phyloP scores from a whole-genome alignment of 225 moss, liverwort and hornwort species.

The Bryum argenteum region DNA sequence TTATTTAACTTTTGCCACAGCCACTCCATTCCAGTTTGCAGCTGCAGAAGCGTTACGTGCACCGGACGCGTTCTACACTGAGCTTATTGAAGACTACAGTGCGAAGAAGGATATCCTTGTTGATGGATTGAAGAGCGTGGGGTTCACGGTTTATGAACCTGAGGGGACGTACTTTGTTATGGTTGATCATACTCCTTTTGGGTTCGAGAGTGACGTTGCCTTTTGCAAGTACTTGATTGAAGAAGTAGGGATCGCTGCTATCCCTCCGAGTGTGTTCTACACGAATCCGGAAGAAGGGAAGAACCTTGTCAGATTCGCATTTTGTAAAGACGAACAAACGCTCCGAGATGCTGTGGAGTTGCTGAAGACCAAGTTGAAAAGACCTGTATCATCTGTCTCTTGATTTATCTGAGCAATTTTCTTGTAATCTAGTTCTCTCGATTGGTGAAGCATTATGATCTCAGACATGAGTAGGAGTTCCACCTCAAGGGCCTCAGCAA shows the following conservation, averaged over 20 bases:
- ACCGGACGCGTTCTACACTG: slow-evolving; percentile 76
- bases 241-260: slow-evolving; percentile 95
- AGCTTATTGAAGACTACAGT: slow-evolving; percentile 68
- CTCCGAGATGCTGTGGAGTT: slow-evolving; percentile 68
- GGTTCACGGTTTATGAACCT: slow-evolving; percentile 88
- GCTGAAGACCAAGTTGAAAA: slow-evolving; percentile 70
- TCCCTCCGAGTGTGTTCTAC: slow-evolving; percentile 90
- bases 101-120: slow-evolving; percentile 76
- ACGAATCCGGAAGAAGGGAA: slow-evolving; percentile 73
- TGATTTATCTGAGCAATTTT: slow-evolving; percentile 17
- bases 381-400: slow-evolving; percentile 34
- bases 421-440: background rate
- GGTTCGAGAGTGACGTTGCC: slow-evolving; percentile 76
- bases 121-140: slow-evolving; percentile 88
- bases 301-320: slow-evolving; percentile 90
- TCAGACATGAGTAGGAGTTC: no score
- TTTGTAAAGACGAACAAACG: slow-evolving; percentile 91
- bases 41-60: slow-evolving; percentile 80
- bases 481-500: no score
- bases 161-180: slow-evolving; percentile 97
- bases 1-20: slow-evolving; percentile 82
- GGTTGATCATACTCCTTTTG: slow-evolving; percentile 93
- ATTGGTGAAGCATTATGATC: background rate
- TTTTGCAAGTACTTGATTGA: slow-evolving; percentile 97
- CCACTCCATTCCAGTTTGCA: slow-evolving; percentile 93